Evolutionary conservation across 345 rosid genomes (phyloP).

Genomic region (Rhizophora mangle): DNA sequence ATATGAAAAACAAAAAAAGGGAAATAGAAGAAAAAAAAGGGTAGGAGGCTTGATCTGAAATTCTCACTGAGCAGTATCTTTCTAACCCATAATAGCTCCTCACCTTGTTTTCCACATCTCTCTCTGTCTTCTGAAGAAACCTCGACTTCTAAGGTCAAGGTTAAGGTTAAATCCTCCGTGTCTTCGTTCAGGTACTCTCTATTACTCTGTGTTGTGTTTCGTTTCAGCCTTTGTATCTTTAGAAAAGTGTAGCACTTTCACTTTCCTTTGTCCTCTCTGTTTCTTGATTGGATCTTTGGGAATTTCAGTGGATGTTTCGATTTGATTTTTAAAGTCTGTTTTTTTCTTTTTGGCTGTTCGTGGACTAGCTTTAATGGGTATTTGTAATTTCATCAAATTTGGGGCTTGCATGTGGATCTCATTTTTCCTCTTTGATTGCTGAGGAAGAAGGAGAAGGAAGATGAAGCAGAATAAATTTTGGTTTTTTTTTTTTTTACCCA

Average conservation of each 20-base stretch:
- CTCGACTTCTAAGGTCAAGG: constrained; percentile 10
- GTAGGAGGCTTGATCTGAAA: constrained; percentile 14
- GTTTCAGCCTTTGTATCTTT: background rate
- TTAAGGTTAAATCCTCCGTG: constrained; percentile 3
- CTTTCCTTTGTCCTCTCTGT: background rate
- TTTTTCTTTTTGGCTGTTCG: background rate
- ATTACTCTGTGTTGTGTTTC: background rate
- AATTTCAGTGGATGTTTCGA: too few relatives aligned
- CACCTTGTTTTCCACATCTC: too few relatives aligned
- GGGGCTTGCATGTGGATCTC: constrained; percentile 27
- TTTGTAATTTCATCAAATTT: background rate
- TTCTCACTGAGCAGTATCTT: background rate
- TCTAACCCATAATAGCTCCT: background rate
- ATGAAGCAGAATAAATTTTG: background rate
- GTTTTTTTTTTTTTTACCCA: background rate
- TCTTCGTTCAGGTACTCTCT: constrained; percentile 16
- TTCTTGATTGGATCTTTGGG: background rate
- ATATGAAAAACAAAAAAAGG: background rate
- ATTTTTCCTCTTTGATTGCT: constrained; percentile 10
- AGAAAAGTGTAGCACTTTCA: background rate
- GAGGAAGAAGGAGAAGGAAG: constrained; percentile 1
- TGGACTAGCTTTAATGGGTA: background rate
- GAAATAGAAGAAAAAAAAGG: background rate
- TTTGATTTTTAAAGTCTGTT: background rate
- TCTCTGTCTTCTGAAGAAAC: too few relatives aligned